Conservation (phyloP, 208 protist genomes). For the Crithidia mellificae region DNA sequence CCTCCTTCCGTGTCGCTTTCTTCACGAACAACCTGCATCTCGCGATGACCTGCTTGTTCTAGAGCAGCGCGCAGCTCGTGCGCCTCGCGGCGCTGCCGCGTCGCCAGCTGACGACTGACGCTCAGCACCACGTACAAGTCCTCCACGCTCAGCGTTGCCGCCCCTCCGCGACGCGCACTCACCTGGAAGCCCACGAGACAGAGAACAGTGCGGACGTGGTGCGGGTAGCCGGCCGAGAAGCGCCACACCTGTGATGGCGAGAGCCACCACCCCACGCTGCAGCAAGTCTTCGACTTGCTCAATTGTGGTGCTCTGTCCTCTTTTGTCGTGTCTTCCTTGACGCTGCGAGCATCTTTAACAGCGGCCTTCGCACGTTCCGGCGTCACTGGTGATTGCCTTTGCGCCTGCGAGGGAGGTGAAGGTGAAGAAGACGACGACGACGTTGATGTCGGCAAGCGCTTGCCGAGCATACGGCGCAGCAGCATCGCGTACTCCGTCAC, state of each 20-base stretch:
- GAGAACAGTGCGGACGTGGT: conserved; percentile 45
- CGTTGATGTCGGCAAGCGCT: conserved; percentile 6
- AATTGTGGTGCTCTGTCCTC: too few relatives aligned
- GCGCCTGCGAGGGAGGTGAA: neutral
- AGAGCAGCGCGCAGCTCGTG: neutral
- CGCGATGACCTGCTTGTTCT: neutral
- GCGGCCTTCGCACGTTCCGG: too few relatives aligned
- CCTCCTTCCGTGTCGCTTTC: too few relatives aligned
- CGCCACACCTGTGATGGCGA: conserved; percentile 74
- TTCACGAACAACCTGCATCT: neutral
- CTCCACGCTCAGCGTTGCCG: conserved; percentile 50
- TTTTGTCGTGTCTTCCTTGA: too few relatives aligned
- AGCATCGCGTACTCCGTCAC: conserved; percentile 64
- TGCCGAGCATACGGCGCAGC: conserved; percentile 40
- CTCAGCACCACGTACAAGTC: conserved; percentile 70
- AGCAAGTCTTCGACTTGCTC: neutral
- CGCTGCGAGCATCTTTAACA: too few relatives aligned
- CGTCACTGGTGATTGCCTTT: neutral
- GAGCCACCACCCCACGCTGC: conserved; percentile 42
- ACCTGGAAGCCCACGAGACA: conserved; percentile 69
- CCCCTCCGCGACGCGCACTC: conserved; percentile 32
- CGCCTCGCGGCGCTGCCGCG: conserved; percentile 1
- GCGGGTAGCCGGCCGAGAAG: conserved; percentile 34
- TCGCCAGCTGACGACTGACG: conserved; percentile 38
- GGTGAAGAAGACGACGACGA: too few relatives aligned